phyloP scores from a whole-genome alignment of 805 yeast genomes.

The Candida corydali region DNA sequence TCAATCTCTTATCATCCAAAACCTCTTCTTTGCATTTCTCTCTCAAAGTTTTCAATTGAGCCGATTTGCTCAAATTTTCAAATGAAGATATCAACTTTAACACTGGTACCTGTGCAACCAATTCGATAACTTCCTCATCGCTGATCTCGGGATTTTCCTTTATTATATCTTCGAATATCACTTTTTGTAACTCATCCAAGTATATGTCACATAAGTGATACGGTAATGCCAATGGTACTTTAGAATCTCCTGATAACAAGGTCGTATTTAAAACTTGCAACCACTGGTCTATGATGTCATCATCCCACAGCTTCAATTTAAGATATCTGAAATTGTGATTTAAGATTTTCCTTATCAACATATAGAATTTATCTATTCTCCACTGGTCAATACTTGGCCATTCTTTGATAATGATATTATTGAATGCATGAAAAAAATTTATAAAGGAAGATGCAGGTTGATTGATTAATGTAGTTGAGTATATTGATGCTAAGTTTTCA shows the following conservation, averaged over 20 bases:
- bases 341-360: slow-evolving; percentile 74
- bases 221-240: slow-evolving; percentile 71
- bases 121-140: slow-evolving; percentile 33
- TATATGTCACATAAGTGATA: slow-evolving; percentile 82
- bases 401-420: slow-evolving; percentile 73
- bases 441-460: slow-evolving; percentile 38
- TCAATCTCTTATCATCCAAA: slow-evolving; percentile 57
- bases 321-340: slow-evolving; percentile 61
- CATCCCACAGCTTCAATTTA: slow-evolving; percentile 51
- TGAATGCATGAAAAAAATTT: slow-evolving; percentile 67
- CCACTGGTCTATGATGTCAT: slow-evolving; percentile 41
- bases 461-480: slow-evolving; percentile 32
- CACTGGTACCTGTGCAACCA: slow-evolving; percentile 49
- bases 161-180: slow-evolving; percentile 45
- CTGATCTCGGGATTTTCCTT: slow-evolving; percentile 39
- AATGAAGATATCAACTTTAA: slow-evolving; percentile 58
- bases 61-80: slow-evolving; percentile 42
- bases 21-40: slow-evolving; percentile 63
- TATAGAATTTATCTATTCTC: slow-evolving; percentile 82
- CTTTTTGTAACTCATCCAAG: slow-evolving; percentile 76
- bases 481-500: slow-evolving; percentile 58
- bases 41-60: slow-evolving; percentile 59
- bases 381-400: slow-evolving; percentile 83
- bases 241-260: slow-evolving; percentile 55
- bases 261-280: slow-evolving; percentile 37